phyloP scores from a whole-genome alignment of 2,329 filamentous ascomycete species.

The Cladophialophora yegresii region DNA sequence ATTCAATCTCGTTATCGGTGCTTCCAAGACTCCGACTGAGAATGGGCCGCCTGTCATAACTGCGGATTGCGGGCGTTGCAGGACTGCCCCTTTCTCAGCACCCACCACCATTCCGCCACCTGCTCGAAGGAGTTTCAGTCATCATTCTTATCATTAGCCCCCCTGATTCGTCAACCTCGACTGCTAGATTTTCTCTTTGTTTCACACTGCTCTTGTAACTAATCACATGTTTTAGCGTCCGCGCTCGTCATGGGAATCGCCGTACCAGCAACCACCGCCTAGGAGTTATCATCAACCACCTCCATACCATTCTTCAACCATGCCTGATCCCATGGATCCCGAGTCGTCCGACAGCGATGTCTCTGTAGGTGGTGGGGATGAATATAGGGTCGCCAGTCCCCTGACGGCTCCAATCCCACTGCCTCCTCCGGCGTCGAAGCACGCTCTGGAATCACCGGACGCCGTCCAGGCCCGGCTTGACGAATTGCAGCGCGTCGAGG shows the following conservation, averaged over 20 bases:
- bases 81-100: background rate
- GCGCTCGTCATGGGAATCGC: constrained; percentile 30
- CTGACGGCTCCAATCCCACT: constrained; percentile 31
- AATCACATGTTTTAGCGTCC: constrained; percentile 29
- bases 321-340: constrained; percentile 31
- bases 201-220: constrained; percentile 20
- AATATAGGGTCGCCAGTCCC: constrained; percentile 25
- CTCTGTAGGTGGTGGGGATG: constrained; percentile 28
- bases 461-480: constrained; percentile 32
- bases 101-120: background rate
- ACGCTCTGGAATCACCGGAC: constrained; percentile 32
- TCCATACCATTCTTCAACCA: constrained; percentile 16
- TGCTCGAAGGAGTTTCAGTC: background rate
- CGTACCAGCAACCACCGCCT: constrained; percentile 17
- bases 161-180: constrained; percentile 15
- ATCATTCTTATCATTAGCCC: background rate
- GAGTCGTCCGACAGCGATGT: constrained; percentile 36
- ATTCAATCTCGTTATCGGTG: constrained; percentile 11
- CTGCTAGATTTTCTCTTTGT: constrained; percentile 7
- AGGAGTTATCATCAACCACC: constrained; percentile 20
- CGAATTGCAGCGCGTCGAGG: constrained; percentile 33
- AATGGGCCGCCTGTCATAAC: background rate
- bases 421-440: constrained; percentile 33
- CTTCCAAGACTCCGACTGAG: constrained; percentile 1
- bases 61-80: background rate